Evolutionary conservation across 2,329 filamentous ascomycete species (phyloP).

Genomic region (Colletotrichum falcatum): DNA sequence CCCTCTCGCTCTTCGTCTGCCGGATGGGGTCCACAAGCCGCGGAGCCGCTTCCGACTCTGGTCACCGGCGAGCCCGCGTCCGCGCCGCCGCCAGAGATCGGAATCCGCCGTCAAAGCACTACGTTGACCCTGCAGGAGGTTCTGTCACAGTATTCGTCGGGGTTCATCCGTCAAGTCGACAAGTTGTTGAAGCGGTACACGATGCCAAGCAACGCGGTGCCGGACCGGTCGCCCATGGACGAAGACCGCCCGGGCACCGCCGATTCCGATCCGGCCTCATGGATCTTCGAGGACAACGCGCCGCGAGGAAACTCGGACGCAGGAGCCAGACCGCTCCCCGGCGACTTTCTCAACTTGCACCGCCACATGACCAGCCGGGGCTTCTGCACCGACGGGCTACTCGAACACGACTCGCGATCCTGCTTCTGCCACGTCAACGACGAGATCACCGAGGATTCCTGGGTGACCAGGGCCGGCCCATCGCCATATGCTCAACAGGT

Average conservation of each 20-base stretch:
- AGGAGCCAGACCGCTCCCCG: constrained; percentile 54
- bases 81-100: constrained; percentile 36
- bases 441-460: constrained; percentile 46
- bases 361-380: constrained; percentile 36
- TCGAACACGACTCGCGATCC: constrained; percentile 44
- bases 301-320: constrained; percentile 40
- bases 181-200: constrained; percentile 55
- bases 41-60: constrained; percentile 27
- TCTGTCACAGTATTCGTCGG: constrained; percentile 48
- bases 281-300: constrained; percentile 48
- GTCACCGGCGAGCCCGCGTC: constrained; percentile 23
- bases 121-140: constrained; percentile 51
- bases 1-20: constrained; percentile 27
- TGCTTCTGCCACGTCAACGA: constrained; percentile 48
- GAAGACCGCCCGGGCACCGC: constrained; percentile 41
- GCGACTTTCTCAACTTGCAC: constrained; percentile 60
- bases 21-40: constrained; percentile 17
- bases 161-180: constrained; percentile 53
- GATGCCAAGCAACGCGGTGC: constrained; percentile 45
- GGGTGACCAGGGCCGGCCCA: constrained; percentile 48
- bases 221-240: constrained; percentile 45
- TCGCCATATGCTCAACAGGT: constrained; percentile 39
- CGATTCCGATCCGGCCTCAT: constrained; percentile 42
- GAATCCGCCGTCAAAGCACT: constrained; percentile 52
- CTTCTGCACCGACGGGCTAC: constrained; percentile 42